These are phyloP conservation scores for Nemania abortiva DNA, from an alignment of 2,329 filamentous ascomycete species.

Conservation along the genomic window DNA sequence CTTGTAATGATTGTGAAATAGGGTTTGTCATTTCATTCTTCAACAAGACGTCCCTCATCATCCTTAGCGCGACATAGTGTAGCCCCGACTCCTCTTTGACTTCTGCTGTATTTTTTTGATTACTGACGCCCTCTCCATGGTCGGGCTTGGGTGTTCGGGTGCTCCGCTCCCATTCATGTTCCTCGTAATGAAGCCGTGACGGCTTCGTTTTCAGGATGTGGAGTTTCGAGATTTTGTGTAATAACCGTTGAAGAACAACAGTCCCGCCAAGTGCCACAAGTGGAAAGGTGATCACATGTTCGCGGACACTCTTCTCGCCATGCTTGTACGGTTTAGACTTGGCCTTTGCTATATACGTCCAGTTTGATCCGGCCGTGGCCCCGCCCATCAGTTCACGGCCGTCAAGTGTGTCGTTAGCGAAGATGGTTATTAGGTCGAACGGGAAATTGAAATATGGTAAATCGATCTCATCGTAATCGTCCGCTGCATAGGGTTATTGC, in stretches of 20 bases:
- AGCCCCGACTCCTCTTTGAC: not conserved
- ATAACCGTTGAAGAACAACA: not conserved
- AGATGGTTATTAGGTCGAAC: conserved; percentile 1
- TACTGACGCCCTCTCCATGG: not conserved
- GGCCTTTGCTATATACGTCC: conserved; percentile 1
- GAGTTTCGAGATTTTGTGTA: not conserved
- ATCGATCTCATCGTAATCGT: not conserved
- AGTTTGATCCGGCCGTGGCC: not conserved
- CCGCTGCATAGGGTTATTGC: not conserved
- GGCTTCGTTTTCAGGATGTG: not conserved
- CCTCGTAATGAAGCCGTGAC: not conserved
- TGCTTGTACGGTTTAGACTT: not conserved
- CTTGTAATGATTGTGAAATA: not conserved
- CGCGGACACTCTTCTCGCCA: not conserved
- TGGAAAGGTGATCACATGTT: not conserved
- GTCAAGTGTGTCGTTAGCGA: not conserved
- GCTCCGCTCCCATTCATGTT: not conserved
- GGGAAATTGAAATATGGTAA: not conserved
- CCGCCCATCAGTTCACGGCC: not conserved
- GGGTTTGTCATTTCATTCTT: not conserved
- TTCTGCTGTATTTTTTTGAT: not conserved
- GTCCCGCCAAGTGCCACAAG: not conserved
- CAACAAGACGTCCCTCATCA: not conserved
- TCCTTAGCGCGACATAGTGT: not conserved
- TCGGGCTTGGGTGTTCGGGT: not conserved